Evolutionary conservation across 345 rosid species (phyloP).

Genomic region (Bruguiera gymnorhiza): DNA sequence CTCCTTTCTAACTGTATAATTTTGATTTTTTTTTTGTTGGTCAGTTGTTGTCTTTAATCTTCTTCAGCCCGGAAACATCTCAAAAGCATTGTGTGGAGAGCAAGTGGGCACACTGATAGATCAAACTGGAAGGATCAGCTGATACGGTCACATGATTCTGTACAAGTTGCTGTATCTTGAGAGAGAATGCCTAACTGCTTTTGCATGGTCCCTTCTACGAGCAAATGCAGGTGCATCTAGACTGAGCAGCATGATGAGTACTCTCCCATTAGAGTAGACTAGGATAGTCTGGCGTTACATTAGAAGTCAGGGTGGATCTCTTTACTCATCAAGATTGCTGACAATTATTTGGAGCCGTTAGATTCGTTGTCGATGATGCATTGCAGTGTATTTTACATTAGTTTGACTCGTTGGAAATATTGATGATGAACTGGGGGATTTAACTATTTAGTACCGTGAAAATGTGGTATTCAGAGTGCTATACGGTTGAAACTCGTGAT

Average conservation of each 20-base stretch:
- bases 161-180: neutral
- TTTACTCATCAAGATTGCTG: neutral
- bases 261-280: neutral
- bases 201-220: neutral
- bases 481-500: no score
- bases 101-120: neutral
- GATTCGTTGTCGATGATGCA: neutral
- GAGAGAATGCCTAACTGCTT: neutral
- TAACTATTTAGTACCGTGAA: no score
- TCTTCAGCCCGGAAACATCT: neutral
- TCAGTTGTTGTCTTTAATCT: neutral
- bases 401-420: neutral
- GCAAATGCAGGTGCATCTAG: neutral
- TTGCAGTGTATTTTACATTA: neutral
- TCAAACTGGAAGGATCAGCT: conserved; percentile 41
- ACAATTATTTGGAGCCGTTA: neutral
- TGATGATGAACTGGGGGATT: neutral
- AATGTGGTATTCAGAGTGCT: no score
- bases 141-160: neutral
- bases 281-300: neutral
- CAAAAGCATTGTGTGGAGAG: conserved; percentile 8
- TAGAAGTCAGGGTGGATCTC: neutral
- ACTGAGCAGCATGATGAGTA: neutral
- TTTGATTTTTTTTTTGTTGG: neutral
- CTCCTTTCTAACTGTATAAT: neutral